Evolutionary conservation across 1,284 basidiomycete genomes (phyloP), one percentile per base, ranked within the genome.

Genomic region (Tilletia walkeri): DNA sequence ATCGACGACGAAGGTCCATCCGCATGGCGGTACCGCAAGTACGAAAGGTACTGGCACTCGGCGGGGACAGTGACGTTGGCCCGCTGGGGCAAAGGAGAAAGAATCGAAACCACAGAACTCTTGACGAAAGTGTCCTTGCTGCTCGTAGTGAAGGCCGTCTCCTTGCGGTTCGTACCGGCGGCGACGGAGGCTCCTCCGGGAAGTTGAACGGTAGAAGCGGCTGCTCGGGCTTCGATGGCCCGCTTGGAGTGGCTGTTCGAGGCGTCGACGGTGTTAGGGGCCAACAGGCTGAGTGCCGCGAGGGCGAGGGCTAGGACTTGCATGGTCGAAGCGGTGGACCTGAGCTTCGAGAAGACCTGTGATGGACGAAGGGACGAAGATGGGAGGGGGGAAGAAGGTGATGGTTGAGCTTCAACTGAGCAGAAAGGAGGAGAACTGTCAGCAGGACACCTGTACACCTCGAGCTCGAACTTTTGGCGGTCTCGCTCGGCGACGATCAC

Each of bases 1-100:
- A 67, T 18, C 18, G 63, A 54, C 16, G 67, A 36, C n/a, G 30
- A 39, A 12, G 68, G 68, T 1, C 68, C 68, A 2, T 67, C 63
- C 65, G 39, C 66, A 41, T 69, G 68, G 2, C 56, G 47, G 41
- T 63, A 69, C 20, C 68, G 61, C 20, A 69, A 16, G 66, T 69
- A 69, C 12, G 48, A 53, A 18, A 69, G 39, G 34, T 69, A 67
- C 41, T 69, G 34, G 59, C 68, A 69, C 24, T 65, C 68, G 6
- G 68, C 24, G 16, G 45, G 59, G 56, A 61, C 41, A 3, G 59
- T 54, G 36, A 56, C n/a, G 20, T 56, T 56, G 16, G 66, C 48
- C 6, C 20, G 47, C 3, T 10, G 20, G 4, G 54, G 54, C 47
- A 69, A 24, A 4, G 68, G 68, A 18, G 30, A 20, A 6, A 63